Evolutionary conservation across 1,284 basidiomycete species (phyloP).

Genomic region (Tremellales sp.): DNA sequence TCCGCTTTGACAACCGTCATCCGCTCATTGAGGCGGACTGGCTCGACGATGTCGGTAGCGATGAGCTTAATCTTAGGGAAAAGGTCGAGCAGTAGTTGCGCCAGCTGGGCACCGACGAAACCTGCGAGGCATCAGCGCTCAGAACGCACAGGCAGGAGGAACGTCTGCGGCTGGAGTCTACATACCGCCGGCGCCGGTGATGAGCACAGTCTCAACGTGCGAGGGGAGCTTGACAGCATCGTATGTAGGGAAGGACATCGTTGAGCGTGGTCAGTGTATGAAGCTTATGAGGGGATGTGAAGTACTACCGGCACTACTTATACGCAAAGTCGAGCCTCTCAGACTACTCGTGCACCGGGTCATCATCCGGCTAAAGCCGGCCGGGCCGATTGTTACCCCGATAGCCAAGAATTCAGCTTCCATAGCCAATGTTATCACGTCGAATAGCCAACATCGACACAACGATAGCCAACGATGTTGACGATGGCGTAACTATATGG

Average conservation of each 20-base stretch:
- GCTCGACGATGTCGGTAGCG: slow-evolving; percentile 57
- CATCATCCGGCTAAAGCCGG: too few species aligned
- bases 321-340: too few species aligned
- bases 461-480: not conserved
- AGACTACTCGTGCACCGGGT: too few species aligned
- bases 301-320: too few species aligned
- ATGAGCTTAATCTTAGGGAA: slow-evolving; percentile 54
- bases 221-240: slow-evolving; percentile 44
- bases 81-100: slow-evolving; percentile 50
- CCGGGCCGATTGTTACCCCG: too few species aligned
- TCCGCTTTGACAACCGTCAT: slow-evolving; percentile 53
- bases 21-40: slow-evolving; percentile 50
- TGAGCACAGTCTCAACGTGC: slow-evolving; percentile 51
- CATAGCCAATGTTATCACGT: too few species aligned
- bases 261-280: not conserved
- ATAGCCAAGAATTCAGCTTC: too few species aligned
- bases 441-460: not conserved
- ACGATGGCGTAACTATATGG: too few species aligned
- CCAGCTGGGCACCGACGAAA: slow-evolving; percentile 48
- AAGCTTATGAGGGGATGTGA: not conserved
- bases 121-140: slow-evolving; percentile 21
- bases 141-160: not conserved
- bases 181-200: slow-evolving; percentile 58
- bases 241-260: slow-evolving; percentile 23
- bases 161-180: too few species aligned